Evolutionary conservation across 352 stramenopile genomes (phyloP).

Genomic region (Phytophthora pinifolia): DNA sequence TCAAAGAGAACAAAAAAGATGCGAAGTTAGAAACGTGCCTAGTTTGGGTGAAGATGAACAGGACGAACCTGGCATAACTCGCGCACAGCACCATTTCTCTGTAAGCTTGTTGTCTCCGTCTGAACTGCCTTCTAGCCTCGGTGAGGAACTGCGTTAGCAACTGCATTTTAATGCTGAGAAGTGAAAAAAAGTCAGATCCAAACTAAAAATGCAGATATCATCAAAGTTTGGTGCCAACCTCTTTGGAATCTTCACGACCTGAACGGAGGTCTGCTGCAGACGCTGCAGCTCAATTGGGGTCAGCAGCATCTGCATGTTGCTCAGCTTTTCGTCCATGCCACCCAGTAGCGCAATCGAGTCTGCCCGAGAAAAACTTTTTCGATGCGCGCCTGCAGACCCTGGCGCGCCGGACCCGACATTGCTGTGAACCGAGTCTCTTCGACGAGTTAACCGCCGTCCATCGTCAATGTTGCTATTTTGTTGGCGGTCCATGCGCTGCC

Average conservation of each 20-base stretch:
- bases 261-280: conserved; percentile 54
- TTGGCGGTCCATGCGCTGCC: conserved; percentile 60
- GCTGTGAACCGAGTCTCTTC: conserved; percentile 15
- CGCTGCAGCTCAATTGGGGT: conserved; percentile 79
- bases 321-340: conserved; percentile 63
- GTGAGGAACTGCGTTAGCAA: conserved; percentile 54
- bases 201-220: not conserved
- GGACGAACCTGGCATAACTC: conserved; percentile 47
- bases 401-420: conserved; percentile 14
- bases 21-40: too few relatives aligned
- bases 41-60: not conserved
- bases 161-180: conserved; percentile 54
- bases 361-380: conserved; percentile 7
- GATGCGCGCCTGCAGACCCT: conserved; percentile 18
- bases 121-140: conserved; percentile 43
- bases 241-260: conserved; percentile 73
- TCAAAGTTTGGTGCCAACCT: conserved; percentile 25
- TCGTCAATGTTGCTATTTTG: conserved; percentile 10
- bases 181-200: not conserved
- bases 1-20: not conserved
- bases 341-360: conserved; percentile 38
- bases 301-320: conserved; percentile 74
- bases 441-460: conserved; percentile 14
- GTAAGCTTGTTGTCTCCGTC: conserved; percentile 44
- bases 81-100: conserved; percentile 49